Conservation (phyloP, 2,329 filamentous ascomycete genomes). For the Fusarium armeniacum region DNA sequence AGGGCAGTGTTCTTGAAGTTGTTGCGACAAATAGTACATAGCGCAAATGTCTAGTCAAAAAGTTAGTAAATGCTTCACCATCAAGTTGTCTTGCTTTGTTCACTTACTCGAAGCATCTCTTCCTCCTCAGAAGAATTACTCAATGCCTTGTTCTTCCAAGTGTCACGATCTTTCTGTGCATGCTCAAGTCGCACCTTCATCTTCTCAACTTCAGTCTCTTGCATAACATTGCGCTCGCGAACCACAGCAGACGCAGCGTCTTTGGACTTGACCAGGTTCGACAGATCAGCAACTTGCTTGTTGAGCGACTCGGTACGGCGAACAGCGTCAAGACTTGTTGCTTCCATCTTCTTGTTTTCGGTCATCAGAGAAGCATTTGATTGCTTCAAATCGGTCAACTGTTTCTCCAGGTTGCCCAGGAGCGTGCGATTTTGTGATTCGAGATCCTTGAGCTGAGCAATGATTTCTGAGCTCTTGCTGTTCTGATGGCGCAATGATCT, state of each 20-base stretch:
- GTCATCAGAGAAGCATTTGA: constrained; percentile 77
- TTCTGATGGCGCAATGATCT: constrained; percentile 85
- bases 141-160: constrained; percentile 85
- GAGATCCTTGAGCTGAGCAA: constrained; percentile 91
- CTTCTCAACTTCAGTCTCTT: constrained; percentile 83
- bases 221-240: constrained; percentile 70
- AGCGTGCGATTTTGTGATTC: constrained; percentile 83
- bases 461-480: constrained; percentile 91
- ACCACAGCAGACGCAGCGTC: constrained; percentile 71
- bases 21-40: constrained; percentile 92
- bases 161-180: constrained; percentile 84
- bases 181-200: constrained; percentile 83
- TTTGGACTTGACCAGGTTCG: constrained; percentile 79
- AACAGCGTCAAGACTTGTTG: constrained; percentile 76
- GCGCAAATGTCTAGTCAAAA: constrained; percentile 56
- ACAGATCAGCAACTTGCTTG: constrained; percentile 82
- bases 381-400: constrained; percentile 85
- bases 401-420: constrained; percentile 89
- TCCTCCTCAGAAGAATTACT: constrained; percentile 86
- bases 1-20: constrained; percentile 95
- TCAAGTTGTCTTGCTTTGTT: not conserved
- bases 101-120: constrained; percentile 86
- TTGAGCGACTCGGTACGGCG: constrained; percentile 79
- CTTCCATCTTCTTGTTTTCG: constrained; percentile 83
- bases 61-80: constrained; percentile 41